phyloP scores from a whole-genome alignment of 2,329 filamentous ascomycete genomes.

The Aschersonia sp. region DNA sequence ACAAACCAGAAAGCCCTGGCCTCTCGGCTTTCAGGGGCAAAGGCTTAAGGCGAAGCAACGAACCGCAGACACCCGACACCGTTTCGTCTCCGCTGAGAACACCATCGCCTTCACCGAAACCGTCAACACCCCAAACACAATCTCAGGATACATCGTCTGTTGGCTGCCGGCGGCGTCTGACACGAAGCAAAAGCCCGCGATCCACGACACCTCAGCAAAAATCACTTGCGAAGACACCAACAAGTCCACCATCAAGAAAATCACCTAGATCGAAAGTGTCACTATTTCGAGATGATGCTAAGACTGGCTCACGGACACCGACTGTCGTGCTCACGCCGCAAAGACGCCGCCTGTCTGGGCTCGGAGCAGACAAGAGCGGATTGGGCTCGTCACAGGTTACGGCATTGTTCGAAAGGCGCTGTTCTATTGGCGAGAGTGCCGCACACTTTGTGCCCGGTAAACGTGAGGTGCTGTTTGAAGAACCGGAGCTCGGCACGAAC shows the following conservation, averaged over 20 bases:
- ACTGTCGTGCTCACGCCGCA: conserved; percentile 42
- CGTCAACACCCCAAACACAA: conserved; percentile 6
- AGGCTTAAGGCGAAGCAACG: conserved; percentile 31
- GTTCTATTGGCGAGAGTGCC: conserved; percentile 55
- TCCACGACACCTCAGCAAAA: conserved; percentile 6
- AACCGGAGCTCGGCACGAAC: conserved; percentile 46
- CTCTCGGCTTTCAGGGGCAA: conserved; percentile 37
- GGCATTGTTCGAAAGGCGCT: conserved; percentile 54
- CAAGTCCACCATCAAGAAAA: conserved; percentile 3
- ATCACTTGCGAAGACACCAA: conserved; percentile 2
- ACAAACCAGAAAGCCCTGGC: conserved; percentile 35
- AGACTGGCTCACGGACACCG: conserved; percentile 44
- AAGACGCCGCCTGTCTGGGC: conserved; percentile 43
- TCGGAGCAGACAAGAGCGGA: conserved; percentile 55
- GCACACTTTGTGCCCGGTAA: conserved; percentile 45
- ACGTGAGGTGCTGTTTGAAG: conserved; percentile 44
- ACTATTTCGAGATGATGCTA: conserved; percentile 38
- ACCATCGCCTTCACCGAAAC: conserved; percentile 12
- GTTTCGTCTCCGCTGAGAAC: conserved; percentile 4
- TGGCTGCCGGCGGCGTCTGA: background rate
- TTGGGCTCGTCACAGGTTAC: conserved; percentile 64
- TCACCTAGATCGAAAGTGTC: conserved; percentile 11
- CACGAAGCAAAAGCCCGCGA: conserved; percentile 5
- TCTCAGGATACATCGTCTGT: background rate
- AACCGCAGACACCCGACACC: conserved; percentile 14